A percentile compares a stretch with the other conserved stretches of the same genome.
These are phyloP conservation scores for Lippia alba DNA, from an alignment of 305 asterid species.

Conservation along the genomic window DNA sequence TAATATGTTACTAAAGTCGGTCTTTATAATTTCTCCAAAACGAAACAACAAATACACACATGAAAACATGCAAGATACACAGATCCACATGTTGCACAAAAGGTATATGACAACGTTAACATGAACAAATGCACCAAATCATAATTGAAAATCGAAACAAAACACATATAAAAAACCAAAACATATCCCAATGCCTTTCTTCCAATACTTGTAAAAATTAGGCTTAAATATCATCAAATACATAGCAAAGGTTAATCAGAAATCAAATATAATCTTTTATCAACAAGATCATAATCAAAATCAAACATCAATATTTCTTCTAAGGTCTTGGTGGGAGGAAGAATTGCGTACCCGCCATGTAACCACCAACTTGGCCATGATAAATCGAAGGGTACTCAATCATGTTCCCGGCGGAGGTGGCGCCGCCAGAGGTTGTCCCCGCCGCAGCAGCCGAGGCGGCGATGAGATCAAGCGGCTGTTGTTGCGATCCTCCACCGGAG, in stretches of 20 bases:
- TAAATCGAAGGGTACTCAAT: constrained; percentile 56
- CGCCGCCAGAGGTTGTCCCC: constrained; percentile 28
- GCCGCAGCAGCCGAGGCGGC: constrained; percentile 33
- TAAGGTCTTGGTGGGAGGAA: constrained; percentile 75
- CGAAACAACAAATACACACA: constrained; percentile 28
- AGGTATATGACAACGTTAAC: constrained; percentile 26
- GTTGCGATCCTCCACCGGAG: constrained; percentile 45
- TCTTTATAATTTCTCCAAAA: too few relatives aligned
- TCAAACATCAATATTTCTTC: neutral
- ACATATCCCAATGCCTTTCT: neutral
- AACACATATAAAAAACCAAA: neutral
- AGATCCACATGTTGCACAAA: constrained; percentile 44
- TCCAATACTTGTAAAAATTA: neutral
- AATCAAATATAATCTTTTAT: too few relatives aligned
- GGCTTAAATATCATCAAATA: constrained; percentile 1
- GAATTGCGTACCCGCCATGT: constrained; percentile 89
- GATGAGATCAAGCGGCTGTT: constrained; percentile 45
- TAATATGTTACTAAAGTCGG: too few relatives aligned
- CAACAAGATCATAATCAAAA: neutral
- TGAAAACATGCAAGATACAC: constrained; percentile 43
- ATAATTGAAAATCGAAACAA: constrained; percentile 38
- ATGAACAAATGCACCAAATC: constrained; percentile 30
- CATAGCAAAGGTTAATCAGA: neutral
- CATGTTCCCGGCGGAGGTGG: constrained; percentile 31
- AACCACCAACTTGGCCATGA: constrained; percentile 55